Base-by-base conservation (phyloP, 192 early-diverging fungal genomes). In the Chytriomyces sp. region DNA sequence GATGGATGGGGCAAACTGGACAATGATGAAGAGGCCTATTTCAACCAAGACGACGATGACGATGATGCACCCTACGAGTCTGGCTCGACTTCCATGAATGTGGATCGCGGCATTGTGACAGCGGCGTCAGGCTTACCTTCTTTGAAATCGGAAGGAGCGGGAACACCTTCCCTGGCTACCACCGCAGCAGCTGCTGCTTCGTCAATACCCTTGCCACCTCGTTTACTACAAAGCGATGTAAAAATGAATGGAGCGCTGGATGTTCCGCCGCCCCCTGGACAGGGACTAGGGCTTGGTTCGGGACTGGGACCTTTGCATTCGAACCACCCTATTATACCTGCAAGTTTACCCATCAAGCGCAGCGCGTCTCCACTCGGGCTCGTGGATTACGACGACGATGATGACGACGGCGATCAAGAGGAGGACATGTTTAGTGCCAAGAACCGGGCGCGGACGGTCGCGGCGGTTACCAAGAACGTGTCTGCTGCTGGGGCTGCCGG, bases 1-100 rank as follows among this genome's bases (percentile, higher is more conserved):
- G 81, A 83, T 56, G 84, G 81, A 26, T 85, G 75, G 67, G 53
- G 37, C 19, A 77, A 82, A 0, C 76, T 87, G 2, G 91, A 94
- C 68, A 88, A 90, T 28, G 86, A 85, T 31, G 93, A 96, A 57
- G 92, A 96, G 55, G 90, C 89, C 3, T 96, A 94, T 69, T 91
- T 96, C 72, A 86, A 93, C 59, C 67, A 49, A n/a, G 64, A 73
- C 55, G 79, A 80, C 53, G 82, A 84, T 36, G 75, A 78, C 14
- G 70, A 78, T 10, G 58, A 19, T 12, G 26, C 26, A 7, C 28
- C 22, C 30, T 31, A 26, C 36, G 39, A 30, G 4, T 44, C 28
- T 2, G 10, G 14, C 17, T n/a, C 39, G 10, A 14, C 44, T 14
- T 22, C 33, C 3, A 37, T 10, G 3, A 12, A 12, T 28, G 28